Base-by-base conservation (phyloP, 2,329 filamentous ascomycete genomes). In the Gnomoniopsis sp. region DNA sequence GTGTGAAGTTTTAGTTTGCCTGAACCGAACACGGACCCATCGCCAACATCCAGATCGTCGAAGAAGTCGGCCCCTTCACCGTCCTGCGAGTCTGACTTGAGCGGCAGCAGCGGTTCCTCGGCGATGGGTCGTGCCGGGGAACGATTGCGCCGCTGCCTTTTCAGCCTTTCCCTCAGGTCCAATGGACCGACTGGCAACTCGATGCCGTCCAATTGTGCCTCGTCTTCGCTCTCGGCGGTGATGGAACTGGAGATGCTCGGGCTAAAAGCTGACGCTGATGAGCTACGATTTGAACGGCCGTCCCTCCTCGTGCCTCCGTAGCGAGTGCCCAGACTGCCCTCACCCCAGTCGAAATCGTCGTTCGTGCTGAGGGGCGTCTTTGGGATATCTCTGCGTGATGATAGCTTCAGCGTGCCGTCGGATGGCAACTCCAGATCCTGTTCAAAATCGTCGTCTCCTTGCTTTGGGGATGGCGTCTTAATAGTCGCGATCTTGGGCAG, bases 191-290 rank as follows among this genome's bases (percentile, higher is more conserved):
- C 82, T 0, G 95, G 95, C 19, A 98, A 79, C 21, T 96, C 79
- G 15, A 99, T 81, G n/a, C 93, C 93, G 61, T 95, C 90, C 61
- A 98, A 83, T 44, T 61, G 59, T 7, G 90, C 89, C 72, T 98
- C 93, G 65, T 96, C 93, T 70, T 96, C 92, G 69, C 93, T 98
- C 76, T 97, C 95, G 11, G 86, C 84, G 1, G 92, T 96, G 66
- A 96, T 87, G 63, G 90, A 95, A 72, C 93, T 98, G 21, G 92
- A 90, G 57, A 96, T 84, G 71, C 93, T 98, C 15, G 95, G 93
- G 69, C 93, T 98, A 71, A 97, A 83, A 30, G 91, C 90, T 43
- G 93, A 96, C 38, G 88, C 86, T 19, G 91, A 93, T 1, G 92
- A 96, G 76, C 91, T 95, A 67, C 91, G 87, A 67, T 87, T 87